Percentiles rank a stretch among this genome's conserved stretches.
phyloP scores from a whole-genome alignment of 2,329 filamentous ascomycete genomes.

The Fusarium solani-melongenae region DNA sequence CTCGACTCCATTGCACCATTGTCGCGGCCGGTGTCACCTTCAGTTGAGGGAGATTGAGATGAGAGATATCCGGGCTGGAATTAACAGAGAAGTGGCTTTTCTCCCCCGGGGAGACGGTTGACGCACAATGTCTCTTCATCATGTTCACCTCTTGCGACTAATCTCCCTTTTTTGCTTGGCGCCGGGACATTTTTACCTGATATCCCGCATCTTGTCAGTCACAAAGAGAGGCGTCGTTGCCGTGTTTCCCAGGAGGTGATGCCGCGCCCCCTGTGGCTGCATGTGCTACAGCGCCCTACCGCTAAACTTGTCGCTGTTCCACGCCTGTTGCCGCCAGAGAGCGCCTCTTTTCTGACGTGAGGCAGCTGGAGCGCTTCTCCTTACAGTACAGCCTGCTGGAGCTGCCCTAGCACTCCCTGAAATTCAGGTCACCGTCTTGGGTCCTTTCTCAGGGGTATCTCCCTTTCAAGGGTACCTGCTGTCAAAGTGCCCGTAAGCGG shows the following conservation, averaged over 20 bases:
- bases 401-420: slow-evolving; percentile 3
- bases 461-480: slow-evolving; percentile 15
- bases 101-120: background rate
- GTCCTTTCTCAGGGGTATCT: slow-evolving; percentile 30
- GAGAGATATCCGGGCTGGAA: slow-evolving; percentile 9
- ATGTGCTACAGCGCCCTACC: slow-evolving; percentile 12
- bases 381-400: background rate
- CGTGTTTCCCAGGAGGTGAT: background rate
- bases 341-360: background rate
- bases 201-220: background rate
- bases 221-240: background rate
- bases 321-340: background rate
- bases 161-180: slow-evolving; percentile 23
- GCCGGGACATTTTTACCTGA: background rate
- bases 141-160: background rate
- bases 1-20: slow-evolving; percentile 25
- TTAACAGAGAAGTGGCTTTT: background rate
- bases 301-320: background rate
- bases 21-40: slow-evolving; percentile 16
- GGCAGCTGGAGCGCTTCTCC: background rate
- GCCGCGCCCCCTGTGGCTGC: slow-evolving; percentile 23
- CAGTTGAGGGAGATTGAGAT: slow-evolving; percentile 8
- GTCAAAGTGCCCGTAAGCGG: slow-evolving; percentile 4
- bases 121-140: background rate
- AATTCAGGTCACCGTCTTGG: slow-evolving; percentile 2